Evolutionary conservation across 768 basidiomycete genomes (phyloP).

Genomic region (Tricholoma hemisulphureum): DNA sequence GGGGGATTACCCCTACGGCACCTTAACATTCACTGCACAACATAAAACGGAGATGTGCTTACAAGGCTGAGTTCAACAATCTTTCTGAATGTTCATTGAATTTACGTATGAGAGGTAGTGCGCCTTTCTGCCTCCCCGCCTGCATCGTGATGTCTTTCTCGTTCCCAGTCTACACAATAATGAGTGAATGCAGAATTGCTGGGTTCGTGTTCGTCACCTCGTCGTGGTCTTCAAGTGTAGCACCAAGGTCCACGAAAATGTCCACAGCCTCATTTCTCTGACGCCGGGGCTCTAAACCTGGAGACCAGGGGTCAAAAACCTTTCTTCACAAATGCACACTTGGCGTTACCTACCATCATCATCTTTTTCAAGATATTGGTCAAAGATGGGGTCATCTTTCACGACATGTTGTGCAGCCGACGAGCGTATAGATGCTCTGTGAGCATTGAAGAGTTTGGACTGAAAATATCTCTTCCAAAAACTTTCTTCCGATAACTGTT

Average conservation of each 20-base stretch:
- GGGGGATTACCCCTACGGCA: constrained; percentile 51
- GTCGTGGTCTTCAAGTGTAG: constrained; percentile 88
- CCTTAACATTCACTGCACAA: not conserved
- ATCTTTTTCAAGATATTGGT: constrained; percentile 92
- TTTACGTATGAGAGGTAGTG: constrained; percentile 89
- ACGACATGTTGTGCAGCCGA: constrained; percentile 81
- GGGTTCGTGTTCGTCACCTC: constrained; percentile 51
- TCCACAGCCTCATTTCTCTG: constrained; percentile 66
- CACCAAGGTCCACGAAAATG: constrained; percentile 79
- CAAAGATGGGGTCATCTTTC: constrained; percentile 91
- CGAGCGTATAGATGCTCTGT: constrained; percentile 89
- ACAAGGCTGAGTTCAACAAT: constrained; percentile 79
- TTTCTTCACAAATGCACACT: not conserved
- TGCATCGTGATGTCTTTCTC: constrained; percentile 94
- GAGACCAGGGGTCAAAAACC: not conserved
- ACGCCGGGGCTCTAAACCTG: constrained; percentile 78
- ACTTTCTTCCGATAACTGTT: constrained; percentile 80
- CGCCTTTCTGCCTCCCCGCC: constrained; percentile 83
- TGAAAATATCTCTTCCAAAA: constrained; percentile 99
- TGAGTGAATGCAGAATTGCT: not conserved
- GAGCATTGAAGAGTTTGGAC: constrained; percentile 92
- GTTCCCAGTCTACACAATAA: constrained; percentile 71
- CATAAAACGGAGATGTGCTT: constrained; percentile 12
- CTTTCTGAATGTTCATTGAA: constrained; percentile 98
- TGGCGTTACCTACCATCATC: constrained; percentile 72